A percentile compares a stretch with the other conserved stretches of the same genome.
phyloP scores from a whole-genome alignment of 306 rosid genomes.

The Trifolium dubium region DNA sequence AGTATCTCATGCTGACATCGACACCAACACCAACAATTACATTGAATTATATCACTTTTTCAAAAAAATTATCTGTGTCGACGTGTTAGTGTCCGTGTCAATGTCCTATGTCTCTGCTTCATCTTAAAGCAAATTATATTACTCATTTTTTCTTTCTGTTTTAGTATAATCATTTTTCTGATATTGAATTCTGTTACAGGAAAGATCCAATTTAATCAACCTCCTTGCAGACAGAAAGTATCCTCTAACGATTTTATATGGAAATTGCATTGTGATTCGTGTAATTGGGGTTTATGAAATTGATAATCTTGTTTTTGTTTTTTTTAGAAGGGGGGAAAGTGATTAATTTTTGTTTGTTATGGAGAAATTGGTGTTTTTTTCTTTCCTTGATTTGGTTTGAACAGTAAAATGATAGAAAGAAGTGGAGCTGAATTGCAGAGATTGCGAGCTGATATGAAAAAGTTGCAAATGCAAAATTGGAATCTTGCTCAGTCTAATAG shows the following conservation, averaged over 20 bases:
- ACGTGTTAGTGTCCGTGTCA: too few species aligned
- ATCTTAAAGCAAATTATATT: not conserved
- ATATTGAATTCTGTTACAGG: slow-evolving; percentile 56
- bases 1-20: too few species aligned
- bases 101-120: too few species aligned
- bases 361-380: not conserved
- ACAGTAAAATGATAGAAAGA: slow-evolving; percentile 67
- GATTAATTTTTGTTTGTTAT: not conserved
- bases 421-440: slow-evolving; percentile 73
- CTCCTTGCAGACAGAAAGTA: slow-evolving; percentile 77
- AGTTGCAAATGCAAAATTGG: slow-evolving; percentile 82
- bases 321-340: not conserved
- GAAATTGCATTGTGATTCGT: not conserved
- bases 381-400: slow-evolving; percentile 49
- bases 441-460: slow-evolving; percentile 62
- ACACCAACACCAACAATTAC: too few species aligned
- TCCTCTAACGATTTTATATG: slow-evolving; percentile 40
- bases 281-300: not conserved
- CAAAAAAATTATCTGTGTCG: too few species aligned
- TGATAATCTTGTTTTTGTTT: not conserved
- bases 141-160: not conserved
- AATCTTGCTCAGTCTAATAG: slow-evolving; percentile 85
- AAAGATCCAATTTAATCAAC: slow-evolving; percentile 58
- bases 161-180: not conserved
- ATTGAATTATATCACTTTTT: too few species aligned